Evolutionary conservation across 2,329 filamentous ascomycete species (phyloP).

Genomic region (Taxawa tesnikishii): DNA sequence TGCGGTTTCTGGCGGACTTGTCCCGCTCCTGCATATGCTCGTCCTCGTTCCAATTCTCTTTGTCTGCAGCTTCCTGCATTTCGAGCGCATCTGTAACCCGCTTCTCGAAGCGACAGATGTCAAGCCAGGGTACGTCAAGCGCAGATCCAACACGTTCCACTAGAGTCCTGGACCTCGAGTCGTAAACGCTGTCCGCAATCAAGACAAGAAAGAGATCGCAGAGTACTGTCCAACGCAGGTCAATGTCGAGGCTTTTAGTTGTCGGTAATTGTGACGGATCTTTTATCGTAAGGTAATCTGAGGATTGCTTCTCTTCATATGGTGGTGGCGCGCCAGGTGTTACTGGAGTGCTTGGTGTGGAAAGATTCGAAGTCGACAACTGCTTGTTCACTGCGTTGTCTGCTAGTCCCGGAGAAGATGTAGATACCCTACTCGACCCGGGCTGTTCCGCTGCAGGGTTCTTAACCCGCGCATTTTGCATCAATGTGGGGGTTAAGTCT

Average conservation of each 20-base stretch:
- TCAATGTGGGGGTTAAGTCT: slow-evolving; percentile 75
- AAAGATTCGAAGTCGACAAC: slow-evolving; percentile 9
- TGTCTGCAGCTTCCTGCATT: slow-evolving; percentile 90
- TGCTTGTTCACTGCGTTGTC: neutral
- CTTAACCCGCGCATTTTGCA: slow-evolving; percentile 83
- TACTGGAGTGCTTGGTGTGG: slow-evolving; percentile 23
- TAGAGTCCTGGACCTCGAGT: slow-evolving; percentile 72
- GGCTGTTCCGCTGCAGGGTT: slow-evolving; percentile 48
- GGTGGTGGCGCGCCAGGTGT: slow-evolving; percentile 34
- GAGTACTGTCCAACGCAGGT: slow-evolving; percentile 90
- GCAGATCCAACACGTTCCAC: slow-evolving; percentile 72
- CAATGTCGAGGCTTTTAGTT: slow-evolving; percentile 81
- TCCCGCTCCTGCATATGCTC: slow-evolving; percentile 81
- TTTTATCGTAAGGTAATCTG: slow-evolving; percentile 66
- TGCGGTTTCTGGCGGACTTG: slow-evolving; percentile 67
- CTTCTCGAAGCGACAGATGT: slow-evolving; percentile 95
- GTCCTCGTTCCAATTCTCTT: slow-evolving; percentile 96
- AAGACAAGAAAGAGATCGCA: slow-evolving; percentile 91
- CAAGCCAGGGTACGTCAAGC: slow-evolving; percentile 75
- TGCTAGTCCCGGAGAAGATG: neutral
- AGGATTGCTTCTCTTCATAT: slow-evolving; percentile 49
- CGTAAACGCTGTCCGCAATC: slow-evolving; percentile 93
- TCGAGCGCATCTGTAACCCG: slow-evolving; percentile 91
- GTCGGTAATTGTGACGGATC: slow-evolving; percentile 72
- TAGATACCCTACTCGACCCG: neutral